Evolutionary conservation across 2,329 filamentous ascomycete species (phyloP).

Genomic region (Aspergillus nomiae): DNA sequence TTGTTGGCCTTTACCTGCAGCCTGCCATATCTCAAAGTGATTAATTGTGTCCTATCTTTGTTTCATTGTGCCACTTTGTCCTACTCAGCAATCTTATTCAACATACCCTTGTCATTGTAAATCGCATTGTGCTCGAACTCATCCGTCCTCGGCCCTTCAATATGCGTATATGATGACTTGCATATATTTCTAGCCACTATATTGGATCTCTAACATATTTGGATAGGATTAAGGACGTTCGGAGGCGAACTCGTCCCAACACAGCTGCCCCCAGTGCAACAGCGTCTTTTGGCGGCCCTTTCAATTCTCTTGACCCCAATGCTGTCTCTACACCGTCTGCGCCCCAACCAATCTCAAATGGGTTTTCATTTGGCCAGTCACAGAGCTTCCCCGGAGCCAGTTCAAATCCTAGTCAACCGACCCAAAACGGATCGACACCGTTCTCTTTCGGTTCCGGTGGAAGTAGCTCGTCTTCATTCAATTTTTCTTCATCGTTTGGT

Average conservation of each 20-base stretch:
- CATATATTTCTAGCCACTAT: background rate
- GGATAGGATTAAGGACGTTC: conserved; percentile 27
- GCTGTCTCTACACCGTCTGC: conserved; percentile 23
- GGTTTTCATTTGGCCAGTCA: conserved; percentile 39
- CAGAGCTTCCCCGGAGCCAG: conserved; percentile 37
- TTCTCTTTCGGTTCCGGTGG: conserved; percentile 34
- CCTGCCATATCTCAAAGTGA: background rate
- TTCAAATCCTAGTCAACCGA: conserved; percentile 23
- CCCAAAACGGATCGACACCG: conserved; percentile 29
- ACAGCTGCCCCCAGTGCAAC: conserved; percentile 21
- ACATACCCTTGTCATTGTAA: background rate
- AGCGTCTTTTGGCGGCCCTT: conserved; percentile 28
- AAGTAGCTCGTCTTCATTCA: conserved; percentile 33
- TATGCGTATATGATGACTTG: background rate
- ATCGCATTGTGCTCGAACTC: background rate
- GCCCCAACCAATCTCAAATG: conserved; percentile 28
- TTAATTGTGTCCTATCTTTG: background rate
- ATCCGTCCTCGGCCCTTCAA: background rate
- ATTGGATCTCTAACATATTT: conserved; percentile 10
- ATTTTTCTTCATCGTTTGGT: conserved; percentile 30
- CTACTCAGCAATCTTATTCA: background rate
- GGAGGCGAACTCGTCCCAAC: conserved; percentile 27
- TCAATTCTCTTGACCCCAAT: conserved; percentile 34
- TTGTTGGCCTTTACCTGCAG: background rate
- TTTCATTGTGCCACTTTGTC: background rate